Conservation (phyloP, 2,329 filamentous ascomycete species). For the Emergomyces africanus region DNA sequence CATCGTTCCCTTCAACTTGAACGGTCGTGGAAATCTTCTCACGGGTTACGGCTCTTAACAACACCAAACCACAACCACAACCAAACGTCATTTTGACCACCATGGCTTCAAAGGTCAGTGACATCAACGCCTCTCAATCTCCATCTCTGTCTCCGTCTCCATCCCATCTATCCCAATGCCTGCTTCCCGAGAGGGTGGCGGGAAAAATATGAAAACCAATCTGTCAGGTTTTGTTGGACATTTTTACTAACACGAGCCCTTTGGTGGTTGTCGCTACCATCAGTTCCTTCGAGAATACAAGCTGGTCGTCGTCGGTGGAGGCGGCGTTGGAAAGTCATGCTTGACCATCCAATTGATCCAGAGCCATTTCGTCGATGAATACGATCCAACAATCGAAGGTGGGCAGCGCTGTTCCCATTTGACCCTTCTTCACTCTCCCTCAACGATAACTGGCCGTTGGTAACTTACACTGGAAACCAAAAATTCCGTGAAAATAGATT, state of each 20-base stretch:
- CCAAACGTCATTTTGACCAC: neutral
- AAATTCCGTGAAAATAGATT: constrained; percentile 48
- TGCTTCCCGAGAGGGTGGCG: constrained; percentile 2
- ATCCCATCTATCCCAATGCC: constrained; percentile 3
- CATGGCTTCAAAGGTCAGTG: constrained; percentile 21
- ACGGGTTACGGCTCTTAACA: neutral
- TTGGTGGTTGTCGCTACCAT: neutral
- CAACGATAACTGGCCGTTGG: neutral
- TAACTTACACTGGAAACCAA: constrained; percentile 8
- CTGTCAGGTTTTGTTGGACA: neutral
- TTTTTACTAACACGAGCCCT: constrained; percentile 8
- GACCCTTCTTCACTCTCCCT: neutral
- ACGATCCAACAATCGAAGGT: constrained; percentile 98
- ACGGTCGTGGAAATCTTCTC: neutral
- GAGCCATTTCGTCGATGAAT: constrained; percentile 98
- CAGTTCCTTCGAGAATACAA: constrained; percentile 88
- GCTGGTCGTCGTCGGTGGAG: constrained; percentile 91
- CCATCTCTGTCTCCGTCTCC: neutral
- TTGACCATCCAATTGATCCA: constrained; percentile 94
- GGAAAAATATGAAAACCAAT: neutral
- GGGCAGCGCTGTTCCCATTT: constrained; percentile 23
- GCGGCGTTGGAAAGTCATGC: constrained; percentile 98
- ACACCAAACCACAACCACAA: neutral
- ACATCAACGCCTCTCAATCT: neutral
- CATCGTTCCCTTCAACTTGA: neutral